These are phyloP conservation scores for Tetrahymena thermophila DNA, from an alignment of 73 alveolate genomes.

Conservation along the genomic window DNA sequence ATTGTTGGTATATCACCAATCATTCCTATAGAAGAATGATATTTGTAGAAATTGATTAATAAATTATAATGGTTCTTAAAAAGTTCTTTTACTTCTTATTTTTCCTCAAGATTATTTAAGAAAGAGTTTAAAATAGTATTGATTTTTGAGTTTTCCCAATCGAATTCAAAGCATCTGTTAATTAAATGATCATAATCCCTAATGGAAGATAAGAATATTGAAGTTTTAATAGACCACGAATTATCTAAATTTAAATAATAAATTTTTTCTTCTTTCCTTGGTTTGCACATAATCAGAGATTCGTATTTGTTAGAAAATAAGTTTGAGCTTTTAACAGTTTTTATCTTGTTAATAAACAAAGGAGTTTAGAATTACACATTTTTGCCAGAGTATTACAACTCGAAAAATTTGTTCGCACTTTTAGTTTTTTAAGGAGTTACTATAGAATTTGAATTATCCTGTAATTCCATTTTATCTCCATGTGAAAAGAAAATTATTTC, in stretches of 20 bases:
- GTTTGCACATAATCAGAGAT: not conserved
- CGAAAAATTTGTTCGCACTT: not conserved
- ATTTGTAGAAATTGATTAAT: conserved; percentile 19
- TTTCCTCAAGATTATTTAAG: not conserved
- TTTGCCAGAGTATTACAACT: not conserved
- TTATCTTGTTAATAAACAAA: not conserved
- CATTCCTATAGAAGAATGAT: conserved; percentile 9
- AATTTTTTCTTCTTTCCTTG: not conserved
- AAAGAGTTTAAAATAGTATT: not conserved
- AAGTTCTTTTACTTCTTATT: not conserved
- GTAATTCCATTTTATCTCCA: not conserved
- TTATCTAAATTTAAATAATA: not conserved
- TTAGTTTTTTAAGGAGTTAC: not conserved
- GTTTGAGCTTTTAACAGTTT: conserved; percentile 1
- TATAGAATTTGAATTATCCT: not conserved
- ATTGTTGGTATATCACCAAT: conserved; percentile 6
- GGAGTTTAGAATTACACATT: conserved; percentile 18
- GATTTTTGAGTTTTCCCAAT: conserved; percentile 47
- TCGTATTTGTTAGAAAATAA: conserved; percentile 1
- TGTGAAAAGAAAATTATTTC: conserved; percentile 3
- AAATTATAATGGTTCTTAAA: not conserved
- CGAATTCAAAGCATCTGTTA: conserved; percentile 78
- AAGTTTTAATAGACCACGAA: conserved; percentile 44
- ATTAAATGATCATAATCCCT: conserved; percentile 59
- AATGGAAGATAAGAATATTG: conserved; percentile 52